A percentile compares a stretch with the other conserved stretches of the same genome.
These are phyloP conservation scores for Neospora caninum DNA, from an alignment of 169 alveolate species.

Conservation along the genomic window DNA sequence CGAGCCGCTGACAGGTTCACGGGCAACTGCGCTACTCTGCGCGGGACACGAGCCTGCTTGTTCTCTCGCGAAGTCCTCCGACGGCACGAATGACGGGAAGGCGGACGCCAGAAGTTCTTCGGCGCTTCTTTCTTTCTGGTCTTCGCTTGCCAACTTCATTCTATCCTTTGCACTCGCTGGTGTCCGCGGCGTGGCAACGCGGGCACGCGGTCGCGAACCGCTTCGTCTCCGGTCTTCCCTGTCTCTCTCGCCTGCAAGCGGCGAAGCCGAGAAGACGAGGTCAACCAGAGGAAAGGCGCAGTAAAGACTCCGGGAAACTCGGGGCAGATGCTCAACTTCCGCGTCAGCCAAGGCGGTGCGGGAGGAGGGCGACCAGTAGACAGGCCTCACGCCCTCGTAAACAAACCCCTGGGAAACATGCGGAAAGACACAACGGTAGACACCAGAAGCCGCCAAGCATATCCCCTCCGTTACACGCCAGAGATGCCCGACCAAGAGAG, in stretches of 20 bases:
- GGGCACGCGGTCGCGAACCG: too few species aligned
- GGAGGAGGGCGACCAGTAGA: slow-evolving; percentile 70
- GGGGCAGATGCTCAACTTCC: slow-evolving; percentile 61
- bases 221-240: background rate
- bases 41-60: too few species aligned
- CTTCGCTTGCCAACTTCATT: too few species aligned
- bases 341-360: slow-evolving; percentile 69
- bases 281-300: slow-evolving; percentile 10
- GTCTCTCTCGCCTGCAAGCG: background rate
- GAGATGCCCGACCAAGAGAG: too few species aligned
- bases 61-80: too few species aligned
- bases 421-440: too few species aligned
- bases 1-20: too few species aligned
- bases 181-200: too few species aligned
- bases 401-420: slow-evolving; percentile 7
- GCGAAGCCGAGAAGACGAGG: background rate
- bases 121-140: background rate
- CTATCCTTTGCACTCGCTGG: too few species aligned
- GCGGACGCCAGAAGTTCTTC: background rate
- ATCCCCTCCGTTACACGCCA: too few species aligned
- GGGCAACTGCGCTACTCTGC: too few species aligned
- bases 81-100: background rate
- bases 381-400: slow-evolving; percentile 58
- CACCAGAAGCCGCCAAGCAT: too few species aligned
- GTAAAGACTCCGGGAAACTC: slow-evolving; percentile 1